phyloP scores from a whole-genome alignment of 129 eudicot genomes.

The Helianthus tuberosus region DNA sequence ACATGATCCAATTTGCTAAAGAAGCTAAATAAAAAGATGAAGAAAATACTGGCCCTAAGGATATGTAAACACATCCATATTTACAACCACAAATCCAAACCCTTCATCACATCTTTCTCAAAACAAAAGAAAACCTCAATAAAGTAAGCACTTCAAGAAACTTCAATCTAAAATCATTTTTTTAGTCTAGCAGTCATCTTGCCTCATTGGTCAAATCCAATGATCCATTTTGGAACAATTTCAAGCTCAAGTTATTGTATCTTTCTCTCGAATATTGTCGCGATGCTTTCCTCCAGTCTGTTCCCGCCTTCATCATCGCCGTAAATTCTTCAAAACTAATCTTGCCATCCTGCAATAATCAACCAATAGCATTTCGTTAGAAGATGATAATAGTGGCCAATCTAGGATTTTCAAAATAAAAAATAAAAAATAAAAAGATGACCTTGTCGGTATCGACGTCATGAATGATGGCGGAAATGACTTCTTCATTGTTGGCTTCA shows the following conservation, averaged over 20 bases:
- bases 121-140: conserved; percentile 14
- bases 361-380: background rate
- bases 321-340: conserved; percentile 91
- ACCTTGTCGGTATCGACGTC: conserved; percentile 99
- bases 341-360: conserved; percentile 67
- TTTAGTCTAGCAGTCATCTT: conserved; percentile 36
- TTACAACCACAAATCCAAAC: conserved; percentile 38
- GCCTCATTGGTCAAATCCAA: conserved; percentile 37
- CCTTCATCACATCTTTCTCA: conserved; percentile 31
- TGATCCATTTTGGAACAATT: conserved; percentile 78
- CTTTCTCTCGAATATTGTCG: conserved; percentile 91
- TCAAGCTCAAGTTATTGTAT: conserved; percentile 76
- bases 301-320: conserved; percentile 94
- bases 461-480: conserved; percentile 80
- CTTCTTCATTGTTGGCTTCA: conserved; percentile 76
- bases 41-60: conserved; percentile 28
- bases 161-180: conserved; percentile 12
- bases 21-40: conserved; percentile 22
- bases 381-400: background rate
- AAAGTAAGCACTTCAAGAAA: conserved; percentile 14
- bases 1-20: conserved; percentile 31
- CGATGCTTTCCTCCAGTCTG: conserved; percentile 99
- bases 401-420: background rate
- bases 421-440: background rate
- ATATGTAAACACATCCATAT: conserved; percentile 40